These are phyloP conservation scores for Umbilicus rupestris DNA, from an alignment of 164 flowering plant genomes.

Conservation along the genomic window DNA sequence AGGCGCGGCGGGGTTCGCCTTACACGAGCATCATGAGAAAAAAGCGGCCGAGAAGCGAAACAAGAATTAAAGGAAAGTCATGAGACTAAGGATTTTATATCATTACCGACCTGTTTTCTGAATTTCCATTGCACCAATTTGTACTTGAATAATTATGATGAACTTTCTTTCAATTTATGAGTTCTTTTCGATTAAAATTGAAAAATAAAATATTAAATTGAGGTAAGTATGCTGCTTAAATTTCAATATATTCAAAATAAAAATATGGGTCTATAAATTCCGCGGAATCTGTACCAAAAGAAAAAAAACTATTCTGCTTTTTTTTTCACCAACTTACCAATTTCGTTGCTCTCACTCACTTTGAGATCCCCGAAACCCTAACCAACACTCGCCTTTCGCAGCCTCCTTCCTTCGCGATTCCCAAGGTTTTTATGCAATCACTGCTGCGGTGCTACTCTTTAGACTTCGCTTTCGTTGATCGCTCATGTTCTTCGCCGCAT, in stretches of 20 bases:
- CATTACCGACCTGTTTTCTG: background rate
- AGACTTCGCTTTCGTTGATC: too few species aligned
- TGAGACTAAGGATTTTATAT: background rate
- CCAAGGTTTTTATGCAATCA: background rate
- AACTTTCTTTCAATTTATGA: too few species aligned
- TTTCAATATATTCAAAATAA: too few species aligned
- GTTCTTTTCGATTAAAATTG: too few species aligned
- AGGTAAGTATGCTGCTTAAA: too few species aligned
- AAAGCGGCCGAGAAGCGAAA: slow-evolving; percentile 1
- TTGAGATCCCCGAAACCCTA: background rate
- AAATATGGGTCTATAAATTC: too few species aligned
- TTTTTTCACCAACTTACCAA: background rate
- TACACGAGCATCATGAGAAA: background rate
- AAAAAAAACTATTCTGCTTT: too few species aligned
- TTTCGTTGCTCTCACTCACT: background rate
- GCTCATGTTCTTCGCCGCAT: background rate
- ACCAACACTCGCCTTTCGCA: background rate
- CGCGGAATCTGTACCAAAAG: too few species aligned
- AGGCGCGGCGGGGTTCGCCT: slow-evolving; percentile 9
- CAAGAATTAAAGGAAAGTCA: background rate
- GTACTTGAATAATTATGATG: background rate
- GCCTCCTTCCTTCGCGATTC: background rate
- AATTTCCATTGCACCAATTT: background rate
- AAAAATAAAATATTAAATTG: too few species aligned
- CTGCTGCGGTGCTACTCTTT: too few species aligned